These are phyloP conservation scores for Sporisorium reilianum DNA, from an alignment of 1,284 basidiomycete genomes.

Conservation along the genomic window DNA sequence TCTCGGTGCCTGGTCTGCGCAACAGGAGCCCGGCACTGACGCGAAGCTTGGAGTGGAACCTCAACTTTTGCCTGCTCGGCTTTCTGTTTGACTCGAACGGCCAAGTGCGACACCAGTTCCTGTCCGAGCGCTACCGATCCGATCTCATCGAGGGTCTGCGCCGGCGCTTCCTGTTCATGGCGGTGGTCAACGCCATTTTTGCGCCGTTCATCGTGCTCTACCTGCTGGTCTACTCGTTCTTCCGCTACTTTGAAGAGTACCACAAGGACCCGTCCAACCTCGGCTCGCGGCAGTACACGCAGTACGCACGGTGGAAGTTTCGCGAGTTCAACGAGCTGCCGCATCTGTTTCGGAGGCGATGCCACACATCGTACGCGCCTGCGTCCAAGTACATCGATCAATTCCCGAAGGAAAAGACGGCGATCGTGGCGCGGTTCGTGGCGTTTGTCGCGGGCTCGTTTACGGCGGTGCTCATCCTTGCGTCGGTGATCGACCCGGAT, in stretches of 20 bases:
- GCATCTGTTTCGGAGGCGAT: constrained; percentile 86
- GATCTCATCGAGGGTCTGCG: constrained; percentile 83
- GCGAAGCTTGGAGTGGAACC: constrained; percentile 92
- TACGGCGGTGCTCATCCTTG: constrained; percentile 89
- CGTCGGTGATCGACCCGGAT: constrained; percentile 86
- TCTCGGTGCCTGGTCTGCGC: constrained; percentile 76
- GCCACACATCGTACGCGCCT: constrained; percentile 86
- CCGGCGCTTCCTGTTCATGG: constrained; percentile 94
- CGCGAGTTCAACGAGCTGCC: constrained; percentile 98
- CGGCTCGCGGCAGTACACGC: constrained; percentile 90
- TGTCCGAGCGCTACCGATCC: constrained; percentile 83
- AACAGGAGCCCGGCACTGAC: constrained; percentile 78
- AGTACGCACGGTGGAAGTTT: constrained; percentile 97
- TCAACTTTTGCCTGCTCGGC: constrained; percentile 92
- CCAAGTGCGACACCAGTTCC: constrained; percentile 86
- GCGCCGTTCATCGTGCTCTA: constrained; percentile 98
- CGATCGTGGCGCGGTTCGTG: constrained; percentile 89
- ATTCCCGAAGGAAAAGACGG: constrained; percentile 93
- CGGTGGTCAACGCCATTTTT: constrained; percentile 90
- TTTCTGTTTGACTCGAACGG: constrained; percentile 91
- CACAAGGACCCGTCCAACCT: constrained; percentile 97
- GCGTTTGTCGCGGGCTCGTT: constrained; percentile 97
- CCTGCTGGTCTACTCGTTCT: constrained; percentile 96
- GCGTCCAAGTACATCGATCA: constrained; percentile 97
- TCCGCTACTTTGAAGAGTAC: constrained; percentile 99